phyloP scores from a whole-genome alignment of 768 basidiomycete genomes.

The Kondoa subrosea region DNA sequence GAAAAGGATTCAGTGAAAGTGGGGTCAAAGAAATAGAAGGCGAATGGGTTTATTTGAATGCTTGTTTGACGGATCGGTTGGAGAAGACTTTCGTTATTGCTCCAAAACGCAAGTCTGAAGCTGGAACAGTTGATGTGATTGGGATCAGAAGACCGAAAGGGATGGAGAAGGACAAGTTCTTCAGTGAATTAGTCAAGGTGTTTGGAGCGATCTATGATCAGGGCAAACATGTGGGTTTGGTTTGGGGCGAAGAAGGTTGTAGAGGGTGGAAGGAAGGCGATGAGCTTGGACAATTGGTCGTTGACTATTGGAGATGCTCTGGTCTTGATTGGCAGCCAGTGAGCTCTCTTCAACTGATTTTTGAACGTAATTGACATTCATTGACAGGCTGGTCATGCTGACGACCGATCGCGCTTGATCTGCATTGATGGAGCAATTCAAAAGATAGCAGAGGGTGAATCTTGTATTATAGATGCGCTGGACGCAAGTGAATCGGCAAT shows the following conservation, averaged over 20 bases:
- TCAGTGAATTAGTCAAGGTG: slow-evolving; percentile 11
- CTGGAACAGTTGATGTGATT: slow-evolving; percentile 13
- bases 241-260: neutral
- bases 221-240: slow-evolving; percentile 14
- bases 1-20: neutral
- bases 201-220: slow-evolving; percentile 14
- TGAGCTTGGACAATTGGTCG: slow-evolving; percentile 6
- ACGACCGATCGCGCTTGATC: neutral
- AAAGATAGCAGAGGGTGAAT: neutral
- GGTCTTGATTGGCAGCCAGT: slow-evolving; percentile 13
- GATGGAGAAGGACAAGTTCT: slow-evolving; percentile 2
- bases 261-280: neutral
- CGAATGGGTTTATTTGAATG: slow-evolving; percentile 62
- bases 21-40: slow-evolving; percentile 38
- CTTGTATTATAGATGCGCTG: neutral
- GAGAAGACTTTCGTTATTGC: slow-evolving; percentile 66
- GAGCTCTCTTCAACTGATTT: too few relatives aligned
- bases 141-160: slow-evolving; percentile 5
- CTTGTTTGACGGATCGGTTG: slow-evolving; percentile 68
- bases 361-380: too few relatives aligned
- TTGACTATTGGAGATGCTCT: slow-evolving; percentile 13
- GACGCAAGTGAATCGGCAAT: neutral
- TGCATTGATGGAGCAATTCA: neutral
- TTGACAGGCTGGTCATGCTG: neutral
- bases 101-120: slow-evolving; percentile 34